Conservation (phyloP, 1,139 yeast species). For the Lodderomyces oxycetoniae region DNA sequence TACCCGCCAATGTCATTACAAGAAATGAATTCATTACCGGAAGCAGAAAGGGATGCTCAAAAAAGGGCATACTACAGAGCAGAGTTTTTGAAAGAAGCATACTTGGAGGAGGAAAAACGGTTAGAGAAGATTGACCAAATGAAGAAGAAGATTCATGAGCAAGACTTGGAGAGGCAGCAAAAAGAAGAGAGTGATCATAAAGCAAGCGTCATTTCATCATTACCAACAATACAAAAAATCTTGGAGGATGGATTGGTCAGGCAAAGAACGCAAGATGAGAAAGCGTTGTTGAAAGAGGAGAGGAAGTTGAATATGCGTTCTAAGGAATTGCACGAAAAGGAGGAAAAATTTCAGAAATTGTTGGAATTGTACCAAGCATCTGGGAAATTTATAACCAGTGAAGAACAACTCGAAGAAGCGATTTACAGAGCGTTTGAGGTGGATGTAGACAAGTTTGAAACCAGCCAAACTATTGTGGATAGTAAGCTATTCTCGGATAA, state of each 20-base stretch:
- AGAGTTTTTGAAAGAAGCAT: constrained; percentile 62
- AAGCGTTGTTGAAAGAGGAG: constrained; percentile 40
- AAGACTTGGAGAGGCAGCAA: constrained; percentile 23
- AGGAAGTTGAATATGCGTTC: constrained; percentile 34
- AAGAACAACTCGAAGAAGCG: constrained; percentile 54
- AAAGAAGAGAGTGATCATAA: constrained; percentile 24
- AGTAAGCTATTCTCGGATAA: constrained; percentile 23
- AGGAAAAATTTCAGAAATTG: constrained; percentile 50
- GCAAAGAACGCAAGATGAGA: constrained; percentile 66
- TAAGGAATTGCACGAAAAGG: constrained; percentile 29
- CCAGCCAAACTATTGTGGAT: constrained; percentile 31
- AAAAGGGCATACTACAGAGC: constrained; percentile 69
- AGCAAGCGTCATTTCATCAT: constrained; percentile 60
- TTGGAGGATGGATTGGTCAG: constrained; percentile 67
- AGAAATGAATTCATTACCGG: constrained; percentile 20
- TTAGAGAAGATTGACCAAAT: constrained; percentile 39
- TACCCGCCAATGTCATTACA: constrained; percentile 37
- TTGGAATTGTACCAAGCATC: constrained; percentile 72
- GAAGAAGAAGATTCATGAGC: constrained; percentile 19
- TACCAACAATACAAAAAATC: constrained; percentile 74
- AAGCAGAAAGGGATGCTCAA: constrained; percentile 49
- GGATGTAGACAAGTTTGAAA: constrained; percentile 35
- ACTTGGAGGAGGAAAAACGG: constrained; percentile 55
- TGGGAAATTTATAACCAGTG: constrained; percentile 59
- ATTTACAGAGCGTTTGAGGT: constrained; percentile 55